Percentiles rank a stretch among this genome's conserved stretches.
phyloP scores from a whole-genome alignment of 371 early-diverging fungal species.

The Actinomucor elegans region DNA sequence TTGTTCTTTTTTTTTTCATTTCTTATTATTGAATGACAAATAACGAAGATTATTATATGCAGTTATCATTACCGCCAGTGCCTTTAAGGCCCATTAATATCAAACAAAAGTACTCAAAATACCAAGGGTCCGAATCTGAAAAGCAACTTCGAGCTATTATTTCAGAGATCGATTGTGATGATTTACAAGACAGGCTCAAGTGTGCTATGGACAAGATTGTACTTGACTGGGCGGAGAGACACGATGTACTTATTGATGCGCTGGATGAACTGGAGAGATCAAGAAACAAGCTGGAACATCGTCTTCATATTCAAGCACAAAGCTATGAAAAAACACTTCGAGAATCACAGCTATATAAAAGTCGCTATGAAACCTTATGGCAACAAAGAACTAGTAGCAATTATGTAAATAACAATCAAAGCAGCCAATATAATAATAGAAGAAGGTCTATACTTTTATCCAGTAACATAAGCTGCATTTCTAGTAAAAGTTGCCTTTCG shows the following conservation, averaged over 20 bases:
- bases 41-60: slow-evolving; percentile 8
- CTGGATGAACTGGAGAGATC: slow-evolving; percentile 8
- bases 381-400: not conserved
- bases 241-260: slow-evolving; percentile 12
- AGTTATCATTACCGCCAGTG: slow-evolving; percentile 13
- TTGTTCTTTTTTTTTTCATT: not conserved
- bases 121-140: not conserved
- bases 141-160: not conserved
- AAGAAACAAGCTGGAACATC: not conserved
- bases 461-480: slow-evolving; percentile 12
- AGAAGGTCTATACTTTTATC: slow-evolving; percentile 3
- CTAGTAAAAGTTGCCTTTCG: slow-evolving; percentile 7
- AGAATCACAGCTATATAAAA: slow-evolving; percentile 13
- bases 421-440: not conserved
- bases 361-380: slow-evolving; percentile 3
- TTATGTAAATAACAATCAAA: too few species aligned
- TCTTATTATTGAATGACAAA: not conserved
- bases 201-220: slow-evolving; percentile 6
- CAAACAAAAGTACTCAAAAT: slow-evolving; percentile 3
- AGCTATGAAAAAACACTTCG: slow-evolving; percentile 6
- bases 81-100: not conserved
- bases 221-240: slow-evolving; percentile 12
- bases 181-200: slow-evolving; percentile 10
- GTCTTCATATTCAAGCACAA: slow-evolving; percentile 5
- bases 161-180: slow-evolving; percentile 5